Base-by-base conservation (phyloP, 2,329 filamentous ascomycete genomes). In the Cladophialophora psammophila region DNA sequence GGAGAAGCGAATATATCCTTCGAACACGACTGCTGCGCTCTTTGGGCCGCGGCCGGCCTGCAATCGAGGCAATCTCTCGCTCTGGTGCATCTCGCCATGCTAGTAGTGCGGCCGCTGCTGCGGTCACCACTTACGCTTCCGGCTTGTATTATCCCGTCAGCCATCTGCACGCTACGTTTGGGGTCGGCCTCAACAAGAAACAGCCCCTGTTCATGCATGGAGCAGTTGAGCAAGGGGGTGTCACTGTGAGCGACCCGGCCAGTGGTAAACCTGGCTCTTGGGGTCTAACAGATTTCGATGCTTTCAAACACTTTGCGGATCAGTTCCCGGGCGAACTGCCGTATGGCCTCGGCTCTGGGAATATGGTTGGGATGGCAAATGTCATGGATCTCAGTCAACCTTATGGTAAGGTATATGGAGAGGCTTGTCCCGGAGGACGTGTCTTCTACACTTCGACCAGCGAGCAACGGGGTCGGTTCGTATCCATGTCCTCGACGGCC, bases 1-100 rank as follows among this genome's bases (percentile, higher is more conserved):
- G 95, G 94, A 88, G 94, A 72, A 97, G 92, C 78, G 95, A 99
- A 78, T 99, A 98, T 75, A 90, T 98, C 56, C 81, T 97, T 64
- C 87, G 95, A 55, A 97, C 93, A 1, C 87, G 92, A 55, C 85
- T 98, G 60, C 81, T 98, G 60, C 88, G 93, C 53, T 95, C 92
- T 69, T 83, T 98, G 65, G 86, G 86, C 55, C 89, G 92, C 67
- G 95, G 94, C 59, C 96, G 94, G 76, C 93, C 94, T 42, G 75
- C 78, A 9, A 85, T 72, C 15, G 85, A 89, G 42, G 81, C 83
- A 9, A 76, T 84, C 35, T 79, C 82, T 55, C 80, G 83, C 74
- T 76, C 86, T 64, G 86, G 87, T 10, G 80, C 86, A 6, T 78
- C 83, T 20, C 83, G 86, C 26, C 78, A 82, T 35, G 80, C 80